phyloP scores from a whole-genome alignment of 768 basidiomycete genomes.

The Suillus americanus region DNA sequence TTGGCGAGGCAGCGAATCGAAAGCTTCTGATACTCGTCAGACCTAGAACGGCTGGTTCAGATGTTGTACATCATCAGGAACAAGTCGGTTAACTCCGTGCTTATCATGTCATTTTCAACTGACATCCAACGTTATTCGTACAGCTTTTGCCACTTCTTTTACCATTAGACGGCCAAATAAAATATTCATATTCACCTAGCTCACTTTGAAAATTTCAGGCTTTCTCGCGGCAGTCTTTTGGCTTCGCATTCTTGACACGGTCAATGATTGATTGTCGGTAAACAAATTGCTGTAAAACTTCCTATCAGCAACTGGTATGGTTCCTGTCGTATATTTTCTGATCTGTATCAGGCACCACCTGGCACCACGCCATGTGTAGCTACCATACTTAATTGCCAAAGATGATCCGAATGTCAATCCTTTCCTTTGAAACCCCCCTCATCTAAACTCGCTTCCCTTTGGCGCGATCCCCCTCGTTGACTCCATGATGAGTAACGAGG shows the following conservation, averaged over 20 bases:
- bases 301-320: neutral
- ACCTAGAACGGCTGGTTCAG: neutral
- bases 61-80: neutral
- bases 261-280: neutral
- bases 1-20: neutral
- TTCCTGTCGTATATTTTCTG: slow-evolving; percentile 1
- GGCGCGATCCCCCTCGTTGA: neutral
- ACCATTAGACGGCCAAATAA: too few species aligned
- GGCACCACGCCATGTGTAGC: neutral
- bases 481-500: neutral
- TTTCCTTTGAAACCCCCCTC: neutral
- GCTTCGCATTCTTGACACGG: neutral
- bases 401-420: neutral
- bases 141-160: too few species aligned
- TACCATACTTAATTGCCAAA: neutral
- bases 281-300: slow-evolving; percentile 1
- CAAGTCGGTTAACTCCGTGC: neutral
- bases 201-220: too few species aligned
- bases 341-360: slow-evolving; percentile 3
- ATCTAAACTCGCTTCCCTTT: neutral
- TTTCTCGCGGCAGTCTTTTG: neutral
- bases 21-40: neutral
- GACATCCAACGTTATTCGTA: too few species aligned
- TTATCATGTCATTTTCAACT: neutral
- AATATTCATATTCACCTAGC: too few species aligned